Evolutionary conservation across 495 filamentous ascomycete genomes (phyloP), one percentile per base, ranked within the genome.

Genomic region (Terfezia boudieri): DNA sequence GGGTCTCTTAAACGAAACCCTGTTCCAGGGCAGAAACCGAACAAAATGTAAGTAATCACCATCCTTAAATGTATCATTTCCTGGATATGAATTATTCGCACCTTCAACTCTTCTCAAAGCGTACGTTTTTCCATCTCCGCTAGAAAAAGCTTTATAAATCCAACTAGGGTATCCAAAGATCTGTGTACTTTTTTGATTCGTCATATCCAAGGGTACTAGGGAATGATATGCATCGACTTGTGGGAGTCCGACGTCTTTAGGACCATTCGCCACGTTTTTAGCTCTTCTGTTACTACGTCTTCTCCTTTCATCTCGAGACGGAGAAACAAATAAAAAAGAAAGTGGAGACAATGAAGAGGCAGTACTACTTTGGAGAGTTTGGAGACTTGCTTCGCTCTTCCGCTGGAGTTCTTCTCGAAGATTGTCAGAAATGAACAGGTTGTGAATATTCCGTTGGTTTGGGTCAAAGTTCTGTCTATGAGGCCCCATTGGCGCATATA

Each of bases 61-160:
- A 7, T 51, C 46, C n/a, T 49, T 36, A 58, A 58, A 54, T 36
- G 58, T 10, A 61, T 12, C 57, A 43, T 57, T 38, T 50, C 10
- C n/a, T 16, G 2, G 38, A 26, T n/a, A n/a, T 37, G 10, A 22
- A 32, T 49, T 17, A 2, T 38, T 53, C 56, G 43, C 67, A 77
- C 75, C 86, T 77, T 94, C 87, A 41, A 98, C 74, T 59, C 90
- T 73, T 58, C 90, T 76, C 41, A 98, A 71, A 52, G 79, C 82
- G 67, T 93, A 96, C 10, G 77, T 77, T 54, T 80, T 79, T 2
- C 86, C 92, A 68, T 88, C 87, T 60, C 84, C 84, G 60, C 74
- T 81, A 2, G 84, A 92, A 54, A 81, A 78, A n/a, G 88, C 90
- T 67, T 96, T 96, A 69, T 94, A 98, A 0, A 93, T 76, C 84